A percentile compares a stretch with the other conserved stretches of the same genome.
Evolutionary conservation across 2,329 filamentous ascomycete species (phyloP).

Genomic region (Exophiala sp.): DNA sequence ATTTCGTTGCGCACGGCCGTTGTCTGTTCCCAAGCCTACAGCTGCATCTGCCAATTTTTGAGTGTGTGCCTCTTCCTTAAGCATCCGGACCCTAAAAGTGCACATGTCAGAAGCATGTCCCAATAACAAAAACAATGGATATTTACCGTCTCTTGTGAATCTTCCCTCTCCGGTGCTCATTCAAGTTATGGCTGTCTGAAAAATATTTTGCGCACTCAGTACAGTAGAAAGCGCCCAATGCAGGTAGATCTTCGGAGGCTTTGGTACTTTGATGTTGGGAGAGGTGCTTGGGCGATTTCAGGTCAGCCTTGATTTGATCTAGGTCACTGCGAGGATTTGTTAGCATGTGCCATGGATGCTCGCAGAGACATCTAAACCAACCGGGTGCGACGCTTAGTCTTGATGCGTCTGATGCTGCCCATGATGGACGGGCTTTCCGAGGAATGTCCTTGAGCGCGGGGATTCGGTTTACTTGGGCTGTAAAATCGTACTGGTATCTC

Average conservation of each 20-base stretch:
- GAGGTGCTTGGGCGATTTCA: slow-evolving; percentile 72
- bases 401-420: slow-evolving; percentile 62
- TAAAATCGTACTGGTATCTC: background rate
- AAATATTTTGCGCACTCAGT: slow-evolving; percentile 95
- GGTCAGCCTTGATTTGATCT: slow-evolving; percentile 83
- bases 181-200: slow-evolving; percentile 71
- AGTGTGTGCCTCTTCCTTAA: slow-evolving; percentile 78
- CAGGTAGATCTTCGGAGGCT: slow-evolving; percentile 78
- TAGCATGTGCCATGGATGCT: slow-evolving; percentile 8
- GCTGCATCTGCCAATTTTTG: slow-evolving; percentile 82
- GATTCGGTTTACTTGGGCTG: background rate
- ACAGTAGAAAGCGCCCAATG: slow-evolving; percentile 79
- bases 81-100: slow-evolving; percentile 67
- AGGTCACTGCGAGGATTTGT: slow-evolving; percentile 60
- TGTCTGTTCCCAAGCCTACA: slow-evolving; percentile 64
- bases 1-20: slow-evolving; percentile 41
- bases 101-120: slow-evolving; percentile 11
- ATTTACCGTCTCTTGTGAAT: slow-evolving; percentile 80
- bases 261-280: slow-evolving; percentile 72
- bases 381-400: slow-evolving; percentile 68
- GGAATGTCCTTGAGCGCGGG: background rate
- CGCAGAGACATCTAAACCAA: slow-evolving; percentile 34
- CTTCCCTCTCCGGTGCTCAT: slow-evolving; percentile 75
- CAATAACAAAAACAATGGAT: slow-evolving; percentile 13
- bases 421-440: slow-evolving; percentile 43